phyloP scores from a whole-genome alignment of 495 filamentous ascomycete species.

The Penicillium lividum region DNA sequence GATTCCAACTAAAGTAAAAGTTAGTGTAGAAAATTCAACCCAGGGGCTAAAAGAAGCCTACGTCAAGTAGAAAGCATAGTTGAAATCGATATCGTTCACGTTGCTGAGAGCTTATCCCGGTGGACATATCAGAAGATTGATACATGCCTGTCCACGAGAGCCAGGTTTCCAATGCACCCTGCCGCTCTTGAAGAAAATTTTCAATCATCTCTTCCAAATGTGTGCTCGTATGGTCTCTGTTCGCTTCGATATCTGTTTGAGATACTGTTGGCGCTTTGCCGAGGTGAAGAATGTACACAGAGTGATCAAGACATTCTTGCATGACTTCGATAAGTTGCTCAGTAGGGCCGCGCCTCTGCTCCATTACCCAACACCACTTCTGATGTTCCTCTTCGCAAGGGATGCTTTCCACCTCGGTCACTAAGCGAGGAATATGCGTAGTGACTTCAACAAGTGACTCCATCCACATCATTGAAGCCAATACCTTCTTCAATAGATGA shows the following conservation, averaged over 20 bases:
- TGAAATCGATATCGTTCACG: neutral
- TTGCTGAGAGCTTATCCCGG: neutral
- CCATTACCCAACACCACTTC: neutral
- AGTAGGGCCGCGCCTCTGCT: neutral
- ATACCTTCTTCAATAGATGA: neutral
- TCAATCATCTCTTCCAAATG: constrained; percentile 5
- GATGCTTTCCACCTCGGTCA: neutral
- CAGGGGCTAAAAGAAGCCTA: neutral
- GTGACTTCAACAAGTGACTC: neutral
- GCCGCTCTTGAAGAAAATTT: neutral
- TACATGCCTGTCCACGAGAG: constrained; percentile 1
- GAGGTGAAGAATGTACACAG: neutral
- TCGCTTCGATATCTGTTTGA: constrained; percentile 2
- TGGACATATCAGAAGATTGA: neutral
- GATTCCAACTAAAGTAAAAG: neutral
- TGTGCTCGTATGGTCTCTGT: neutral
- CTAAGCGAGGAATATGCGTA: neutral
- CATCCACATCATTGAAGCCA: neutral
- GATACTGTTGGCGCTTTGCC: neutral
- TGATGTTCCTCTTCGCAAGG: neutral
- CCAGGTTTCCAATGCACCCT: neutral
- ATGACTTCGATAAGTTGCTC: neutral
- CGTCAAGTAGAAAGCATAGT: neutral
- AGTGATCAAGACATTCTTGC: neutral
- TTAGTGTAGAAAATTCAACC: neutral